phyloP scores from a whole-genome alignment of 352 stramenopile species.

The Globisporangium heterothallicum region DNA sequence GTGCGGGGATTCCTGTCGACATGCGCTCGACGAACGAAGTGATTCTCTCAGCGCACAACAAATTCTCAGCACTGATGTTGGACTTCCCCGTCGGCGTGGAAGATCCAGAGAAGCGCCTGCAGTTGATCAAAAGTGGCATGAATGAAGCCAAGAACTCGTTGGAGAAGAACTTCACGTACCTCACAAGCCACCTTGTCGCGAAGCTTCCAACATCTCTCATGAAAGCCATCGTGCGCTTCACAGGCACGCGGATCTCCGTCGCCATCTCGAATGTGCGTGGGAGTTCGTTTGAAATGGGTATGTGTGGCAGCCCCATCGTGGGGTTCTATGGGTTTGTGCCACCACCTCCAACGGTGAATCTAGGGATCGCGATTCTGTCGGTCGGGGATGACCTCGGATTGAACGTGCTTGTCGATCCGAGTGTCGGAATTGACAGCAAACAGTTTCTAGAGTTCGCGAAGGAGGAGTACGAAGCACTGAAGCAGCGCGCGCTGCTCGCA shows the following conservation, averaged over 20 bases:
- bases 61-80: constrained; percentile 73
- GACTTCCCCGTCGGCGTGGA: constrained; percentile 60
- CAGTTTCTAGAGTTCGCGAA: constrained; percentile 63
- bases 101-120: constrained; percentile 44
- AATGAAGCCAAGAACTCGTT: constrained; percentile 75
- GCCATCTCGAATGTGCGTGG: constrained; percentile 67
- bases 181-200: constrained; percentile 47
- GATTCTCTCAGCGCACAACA: constrained; percentile 59
- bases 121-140: constrained; percentile 45
- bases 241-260: constrained; percentile 51
- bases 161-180: constrained; percentile 76
- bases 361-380: constrained; percentile 68
- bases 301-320: constrained; percentile 50
- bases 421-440: constrained; percentile 53
- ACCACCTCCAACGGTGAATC: constrained; percentile 72
- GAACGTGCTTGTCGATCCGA: constrained; percentile 71
- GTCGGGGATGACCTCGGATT: constrained; percentile 64
- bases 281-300: constrained; percentile 37
- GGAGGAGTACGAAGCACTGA: constrained; percentile 57
- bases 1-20: constrained; percentile 71
- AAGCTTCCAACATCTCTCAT: constrained; percentile 48
- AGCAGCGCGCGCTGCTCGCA: constrained; percentile 20
- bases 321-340: constrained; percentile 74
- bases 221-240: constrained; percentile 46
- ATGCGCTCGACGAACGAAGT: constrained; percentile 68